Base-by-base conservation (phyloP, 2,329 filamentous ascomycete species). In the Hortaea sp. region DNA sequence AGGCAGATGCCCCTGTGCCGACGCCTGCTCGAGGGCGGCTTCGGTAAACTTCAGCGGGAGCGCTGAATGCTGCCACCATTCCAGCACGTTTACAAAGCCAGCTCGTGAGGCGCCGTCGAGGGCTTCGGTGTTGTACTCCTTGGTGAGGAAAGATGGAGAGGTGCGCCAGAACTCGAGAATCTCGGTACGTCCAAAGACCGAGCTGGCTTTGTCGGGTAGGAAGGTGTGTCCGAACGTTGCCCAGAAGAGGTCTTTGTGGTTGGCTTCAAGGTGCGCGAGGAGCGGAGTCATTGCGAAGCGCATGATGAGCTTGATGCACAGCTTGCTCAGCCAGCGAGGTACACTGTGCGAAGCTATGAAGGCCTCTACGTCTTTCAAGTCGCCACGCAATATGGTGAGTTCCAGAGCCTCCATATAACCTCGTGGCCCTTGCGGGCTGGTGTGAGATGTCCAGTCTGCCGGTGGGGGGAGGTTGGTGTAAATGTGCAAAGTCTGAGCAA, bases 161-260 rank as follows among this genome's bases (percentile, higher is more conserved):
- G 84, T 84, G 43, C 82, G 81, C 90, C 90, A 97, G 78, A 89
- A 95, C 52, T 92, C 85, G 6, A 97, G 72, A 30, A 97, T 85
- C 49, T 88, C 85, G 1, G 80, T 81, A 43, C 86, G 83, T 41
- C 86, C 87, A 62, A 92, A 95, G 52, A 89, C 85, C 1, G 83
- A 82, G 1, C 88, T 94, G 0, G 88, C 88, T 62, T 92, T 92
- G 54, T 87, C 89, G 0, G 89, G 88, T 2, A 95, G 75, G 39
- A 88, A 83, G 39, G 85, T 85, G 44, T 81, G 75, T 40, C 86
- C 85, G 61, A 89, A 89, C 29, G 89, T 92, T 2, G 83, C 81
- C 76, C 84, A 88, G 68, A 94, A 92, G 3, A 95, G 78, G 49
- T 94, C 79, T 44, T 78, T 76, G 65, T 78, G 76, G 42, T 79